Evolutionary conservation across 305 asterid genomes (phyloP).

Genomic region (Ilex paraguariensis): DNA sequence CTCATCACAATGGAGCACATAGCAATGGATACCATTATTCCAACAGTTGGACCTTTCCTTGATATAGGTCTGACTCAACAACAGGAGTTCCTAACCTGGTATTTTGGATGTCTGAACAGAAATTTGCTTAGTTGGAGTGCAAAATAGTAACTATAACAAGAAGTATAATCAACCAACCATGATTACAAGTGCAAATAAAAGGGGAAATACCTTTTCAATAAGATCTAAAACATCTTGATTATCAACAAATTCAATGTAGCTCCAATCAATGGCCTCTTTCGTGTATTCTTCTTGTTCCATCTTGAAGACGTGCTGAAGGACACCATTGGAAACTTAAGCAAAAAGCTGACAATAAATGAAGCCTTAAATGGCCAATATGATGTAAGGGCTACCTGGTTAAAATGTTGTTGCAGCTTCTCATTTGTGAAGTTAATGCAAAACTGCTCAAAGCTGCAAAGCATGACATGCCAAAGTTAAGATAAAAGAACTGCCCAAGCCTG

Average conservation of each 20-base stretch:
- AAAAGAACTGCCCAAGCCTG: slow-evolving; percentile 16
- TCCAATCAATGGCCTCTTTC: slow-evolving; percentile 92
- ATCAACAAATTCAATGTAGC: slow-evolving; percentile 98
- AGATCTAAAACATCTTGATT: slow-evolving; percentile 97
- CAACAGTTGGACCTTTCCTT: too few species aligned
- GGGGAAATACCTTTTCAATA: slow-evolving; percentile 74
- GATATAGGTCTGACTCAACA: too few species aligned
- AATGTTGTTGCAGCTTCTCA: slow-evolving; percentile 97
- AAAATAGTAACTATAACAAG: too few species aligned
- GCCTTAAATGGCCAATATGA: slow-evolving; percentile 10
- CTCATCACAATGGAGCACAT: too few species aligned
- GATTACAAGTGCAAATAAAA: slow-evolving; percentile 11
- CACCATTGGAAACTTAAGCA: slow-evolving; percentile 25
- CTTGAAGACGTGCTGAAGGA: slow-evolving; percentile 91
- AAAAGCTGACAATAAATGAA: slow-evolving; percentile 12
- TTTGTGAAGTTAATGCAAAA: slow-evolving; percentile 96
- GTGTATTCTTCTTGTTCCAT: slow-evolving; percentile 99
- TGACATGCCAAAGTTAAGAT: slow-evolving; percentile 23
- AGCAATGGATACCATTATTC: too few species aligned
- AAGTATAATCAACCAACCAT: too few species aligned
- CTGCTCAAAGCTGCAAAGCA: slow-evolving; percentile 86
- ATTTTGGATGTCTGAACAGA: too few species aligned
- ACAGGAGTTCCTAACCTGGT: too few species aligned
- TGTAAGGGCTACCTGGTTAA: slow-evolving; percentile 72
- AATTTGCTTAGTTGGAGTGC: too few species aligned